Evolutionary conservation across 352 stramenopile genomes (phyloP).

Genomic region (Thalassiosira pacifica): DNA sequence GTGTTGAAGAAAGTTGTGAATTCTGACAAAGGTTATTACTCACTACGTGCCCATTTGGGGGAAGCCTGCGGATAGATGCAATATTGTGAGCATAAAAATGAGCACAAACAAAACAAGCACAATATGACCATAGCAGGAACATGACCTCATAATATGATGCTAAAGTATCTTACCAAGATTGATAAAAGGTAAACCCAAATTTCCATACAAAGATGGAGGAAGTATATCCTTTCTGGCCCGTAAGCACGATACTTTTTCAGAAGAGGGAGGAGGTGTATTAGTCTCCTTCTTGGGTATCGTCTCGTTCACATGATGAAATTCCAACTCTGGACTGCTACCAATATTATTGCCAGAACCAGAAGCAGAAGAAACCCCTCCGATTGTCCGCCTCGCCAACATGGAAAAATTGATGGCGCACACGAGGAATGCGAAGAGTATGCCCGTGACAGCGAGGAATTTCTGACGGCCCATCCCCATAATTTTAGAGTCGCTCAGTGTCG

Average conservation of each 20-base stretch:
- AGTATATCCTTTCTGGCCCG: constrained; percentile 37
- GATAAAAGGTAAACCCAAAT: constrained; percentile 31
- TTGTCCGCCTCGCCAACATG: constrained; percentile 4
- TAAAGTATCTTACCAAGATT: constrained; percentile 31
- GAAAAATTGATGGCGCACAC: constrained; percentile 17
- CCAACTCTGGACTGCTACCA: background rate
- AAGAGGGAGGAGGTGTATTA: no score
- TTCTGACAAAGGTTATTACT: background rate
- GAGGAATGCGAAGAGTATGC: background rate
- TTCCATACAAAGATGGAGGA: constrained; percentile 31
- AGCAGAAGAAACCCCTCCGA: background rate
- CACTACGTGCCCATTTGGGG: constrained; percentile 46
- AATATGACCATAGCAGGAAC: no score
- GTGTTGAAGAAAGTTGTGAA: no score
- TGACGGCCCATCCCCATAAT: background rate
- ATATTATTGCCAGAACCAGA: background rate
- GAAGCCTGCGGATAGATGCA: background rate
- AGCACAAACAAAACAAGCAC: no score
- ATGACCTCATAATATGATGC: background rate
- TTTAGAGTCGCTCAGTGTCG: no score
- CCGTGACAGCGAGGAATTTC: background rate
- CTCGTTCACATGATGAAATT: background rate
- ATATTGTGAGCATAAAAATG: no score
- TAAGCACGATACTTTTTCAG: constrained; percentile 14
- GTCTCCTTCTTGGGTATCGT: no score